A percentile compares a stretch with the other conserved stretches of the same genome.
phyloP scores from a whole-genome alignment of 179 eudicot genomes.

The Amaranthus tricolor region DNA sequence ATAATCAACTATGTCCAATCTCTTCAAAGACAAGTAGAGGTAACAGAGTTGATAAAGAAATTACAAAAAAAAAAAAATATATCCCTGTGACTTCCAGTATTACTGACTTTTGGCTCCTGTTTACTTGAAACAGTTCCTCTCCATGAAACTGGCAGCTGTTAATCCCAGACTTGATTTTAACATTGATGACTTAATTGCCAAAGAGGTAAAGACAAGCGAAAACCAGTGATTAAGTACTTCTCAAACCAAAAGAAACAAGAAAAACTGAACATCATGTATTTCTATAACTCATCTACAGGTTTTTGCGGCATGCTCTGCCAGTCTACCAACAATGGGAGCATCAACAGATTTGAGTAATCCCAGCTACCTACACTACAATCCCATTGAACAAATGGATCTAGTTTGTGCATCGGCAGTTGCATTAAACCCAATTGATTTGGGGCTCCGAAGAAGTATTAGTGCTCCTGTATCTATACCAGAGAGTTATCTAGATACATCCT shows the following conservation, averaged over 20 bases:
- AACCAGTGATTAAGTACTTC: slow-evolving; percentile 2
- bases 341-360: slow-evolving; percentile 49
- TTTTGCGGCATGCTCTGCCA: slow-evolving; percentile 52
- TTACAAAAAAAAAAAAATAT: not conserved
- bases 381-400: slow-evolving; percentile 46
- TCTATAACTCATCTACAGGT: slow-evolving; percentile 36
- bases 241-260: not conserved
- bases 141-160: slow-evolving; percentile 86
- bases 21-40: slow-evolving; percentile 97
- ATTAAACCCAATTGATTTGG: slow-evolving; percentile 40
- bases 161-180: slow-evolving; percentile 69
- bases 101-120: slow-evolving; percentile 10
- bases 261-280: not conserved
- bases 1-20: slow-evolving; percentile 94
- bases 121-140: slow-evolving; percentile 62
- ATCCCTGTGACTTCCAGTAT: not conserved
- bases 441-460: slow-evolving; percentile 50
- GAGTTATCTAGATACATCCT: slow-evolving; percentile 50
- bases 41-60: slow-evolving; percentile 22
- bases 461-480: slow-evolving; percentile 59
- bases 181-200: slow-evolving; percentile 57
- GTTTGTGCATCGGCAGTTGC: slow-evolving; percentile 43
- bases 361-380: slow-evolving; percentile 47
- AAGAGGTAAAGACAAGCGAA: slow-evolving; percentile 56
- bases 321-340: slow-evolving; percentile 45